A percentile compares a stretch with the other conserved stretches of the same genome.
phyloP scores from a whole-genome alignment of 345 rosid genomes.

The Populus simonii region DNA sequence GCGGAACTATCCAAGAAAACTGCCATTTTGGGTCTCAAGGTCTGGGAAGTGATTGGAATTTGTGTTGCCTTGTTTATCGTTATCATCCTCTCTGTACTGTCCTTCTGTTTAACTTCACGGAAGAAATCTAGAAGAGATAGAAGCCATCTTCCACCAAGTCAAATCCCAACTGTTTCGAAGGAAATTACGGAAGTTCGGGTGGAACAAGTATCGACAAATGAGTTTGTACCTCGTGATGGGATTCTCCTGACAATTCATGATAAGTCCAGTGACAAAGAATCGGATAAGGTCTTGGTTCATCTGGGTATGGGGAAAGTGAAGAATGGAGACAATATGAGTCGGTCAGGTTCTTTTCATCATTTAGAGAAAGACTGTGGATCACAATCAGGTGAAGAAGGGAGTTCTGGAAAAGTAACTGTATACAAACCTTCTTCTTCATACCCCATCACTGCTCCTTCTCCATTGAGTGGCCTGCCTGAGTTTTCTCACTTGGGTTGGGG shows the following conservation, averaged over 20 bases:
- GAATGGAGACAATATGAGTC: slow-evolving; percentile 56
- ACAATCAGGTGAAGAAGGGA: slow-evolving; percentile 75
- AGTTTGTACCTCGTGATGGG: slow-evolving; percentile 67
- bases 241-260: slow-evolving; percentile 72
- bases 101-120: slow-evolving; percentile 62
- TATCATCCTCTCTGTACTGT: slow-evolving; percentile 63
- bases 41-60: slow-evolving; percentile 85
- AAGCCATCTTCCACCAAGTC: slow-evolving; percentile 35
- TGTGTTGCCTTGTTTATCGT: slow-evolving; percentile 67
- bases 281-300: slow-evolving; percentile 80
- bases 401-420: slow-evolving; percentile 39
- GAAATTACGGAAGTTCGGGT: slow-evolving; percentile 91
- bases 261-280: slow-evolving; percentile 58
- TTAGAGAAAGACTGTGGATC: slow-evolving; percentile 62
- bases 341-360: slow-evolving; percentile 57
- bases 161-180: slow-evolving; percentile 76
- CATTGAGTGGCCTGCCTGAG: slow-evolving; percentile 64
- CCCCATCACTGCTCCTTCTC: slow-evolving; percentile 69
- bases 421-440: slow-evolving; percentile 66
- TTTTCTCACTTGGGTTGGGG: slow-evolving; percentile 87
- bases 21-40: slow-evolving; percentile 64
- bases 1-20: slow-evolving; percentile 66
- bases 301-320: slow-evolving; percentile 61
- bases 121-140: slow-evolving; percentile 63
- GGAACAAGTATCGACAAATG: slow-evolving; percentile 62